Percentiles rank a stretch among this genome's conserved stretches.
Conservation (phyloP, 192 early-diverging fungal genomes). For the Coemansia sp. region DNA sequence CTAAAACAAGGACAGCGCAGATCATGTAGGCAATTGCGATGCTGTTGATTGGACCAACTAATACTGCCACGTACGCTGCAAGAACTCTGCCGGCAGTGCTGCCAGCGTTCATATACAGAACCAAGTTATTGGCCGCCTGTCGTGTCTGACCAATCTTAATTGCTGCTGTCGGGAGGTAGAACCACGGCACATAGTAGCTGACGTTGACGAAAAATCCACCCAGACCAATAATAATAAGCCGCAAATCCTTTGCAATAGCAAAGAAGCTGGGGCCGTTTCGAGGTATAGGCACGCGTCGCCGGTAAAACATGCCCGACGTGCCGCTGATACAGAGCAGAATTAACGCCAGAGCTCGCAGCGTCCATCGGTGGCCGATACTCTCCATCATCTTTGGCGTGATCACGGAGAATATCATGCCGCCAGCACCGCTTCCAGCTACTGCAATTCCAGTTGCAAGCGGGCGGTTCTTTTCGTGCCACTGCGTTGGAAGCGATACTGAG, state of each 20-base stretch:
- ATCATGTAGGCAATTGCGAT: slow-evolving; percentile 17
- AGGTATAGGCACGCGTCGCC: slow-evolving; percentile 17
- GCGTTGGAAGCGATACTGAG: slow-evolving; percentile 61
- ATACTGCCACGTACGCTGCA: slow-evolving; percentile 16
- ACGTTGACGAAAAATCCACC: slow-evolving; percentile 34
- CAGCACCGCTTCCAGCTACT: slow-evolving; percentile 69
- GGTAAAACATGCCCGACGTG: slow-evolving; percentile 22
- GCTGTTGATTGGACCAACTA: slow-evolving; percentile 36
- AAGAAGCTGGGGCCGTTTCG: slow-evolving; percentile 11
- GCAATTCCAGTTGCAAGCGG: slow-evolving; percentile 71
- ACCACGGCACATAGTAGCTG: slow-evolving; percentile 36
- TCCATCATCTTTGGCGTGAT: slow-evolving; percentile 58
- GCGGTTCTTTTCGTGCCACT: slow-evolving; percentile 67
- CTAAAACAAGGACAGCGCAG: slow-evolving; percentile 26
- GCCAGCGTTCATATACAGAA: slow-evolving; percentile 41
- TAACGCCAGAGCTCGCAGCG: slow-evolving; percentile 26
- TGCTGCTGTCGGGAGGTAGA: slow-evolving; percentile 43
- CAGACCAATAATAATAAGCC: slow-evolving; percentile 14
- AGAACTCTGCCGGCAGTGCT: slow-evolving; percentile 30
- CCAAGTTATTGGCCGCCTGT: slow-evolving; percentile 33
- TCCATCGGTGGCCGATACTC: slow-evolving; percentile 30
- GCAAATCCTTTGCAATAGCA: slow-evolving; percentile 20
- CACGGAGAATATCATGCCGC: slow-evolving; percentile 64
- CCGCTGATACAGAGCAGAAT: slow-evolving; percentile 24
- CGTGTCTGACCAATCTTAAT: slow-evolving; percentile 28